A percentile compares a stretch with the other conserved stretches of the same genome.
These are phyloP conservation scores for Stellera chamaejasme DNA, from an alignment of 345 rosid species.

Conservation along the genomic window DNA sequence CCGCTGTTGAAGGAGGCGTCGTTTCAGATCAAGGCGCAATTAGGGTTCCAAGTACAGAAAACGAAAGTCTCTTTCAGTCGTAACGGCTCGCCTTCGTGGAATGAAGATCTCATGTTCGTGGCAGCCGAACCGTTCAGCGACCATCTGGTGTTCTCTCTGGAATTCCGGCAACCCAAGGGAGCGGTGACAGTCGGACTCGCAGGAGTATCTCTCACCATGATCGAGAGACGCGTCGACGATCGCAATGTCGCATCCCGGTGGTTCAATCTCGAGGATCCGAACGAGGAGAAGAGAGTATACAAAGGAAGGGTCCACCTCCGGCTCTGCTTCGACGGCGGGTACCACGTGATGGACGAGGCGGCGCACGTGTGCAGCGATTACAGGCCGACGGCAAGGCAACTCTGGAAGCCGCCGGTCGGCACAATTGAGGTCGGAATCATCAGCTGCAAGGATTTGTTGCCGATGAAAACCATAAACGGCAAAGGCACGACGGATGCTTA, in stretches of 20 bases:
- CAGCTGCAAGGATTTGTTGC: conserved; percentile 66
- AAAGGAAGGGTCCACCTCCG: conserved; percentile 73
- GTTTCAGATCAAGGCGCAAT: conserved; percentile 58
- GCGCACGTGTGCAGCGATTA: conserved; percentile 82
- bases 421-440: conserved; percentile 73
- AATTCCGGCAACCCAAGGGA: conserved; percentile 51
- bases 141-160: conserved; percentile 42
- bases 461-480: conserved; percentile 61
- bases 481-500: conserved; percentile 73
- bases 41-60: conserved; percentile 70
- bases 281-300: conserved; percentile 40
- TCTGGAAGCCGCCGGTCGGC: conserved; percentile 85
- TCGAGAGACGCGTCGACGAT: conserved; percentile 88
- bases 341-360: conserved; percentile 93
- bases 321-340: conserved; percentile 85
- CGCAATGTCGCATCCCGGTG: conserved; percentile 61
- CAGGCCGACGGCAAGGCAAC: conserved; percentile 82
- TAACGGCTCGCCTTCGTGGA: conserved; percentile 73
- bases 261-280: conserved; percentile 50
- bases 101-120: conserved; percentile 70
- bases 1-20: conserved; percentile 43
- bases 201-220: conserved; percentile 31
- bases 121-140: conserved; percentile 78
- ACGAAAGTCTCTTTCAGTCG: conserved; percentile 46
- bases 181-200: conserved; percentile 36